phyloP scores from a whole-genome alignment of 495 filamentous ascomycete genomes.

The Lasiosphaeris hirsuta region DNA sequence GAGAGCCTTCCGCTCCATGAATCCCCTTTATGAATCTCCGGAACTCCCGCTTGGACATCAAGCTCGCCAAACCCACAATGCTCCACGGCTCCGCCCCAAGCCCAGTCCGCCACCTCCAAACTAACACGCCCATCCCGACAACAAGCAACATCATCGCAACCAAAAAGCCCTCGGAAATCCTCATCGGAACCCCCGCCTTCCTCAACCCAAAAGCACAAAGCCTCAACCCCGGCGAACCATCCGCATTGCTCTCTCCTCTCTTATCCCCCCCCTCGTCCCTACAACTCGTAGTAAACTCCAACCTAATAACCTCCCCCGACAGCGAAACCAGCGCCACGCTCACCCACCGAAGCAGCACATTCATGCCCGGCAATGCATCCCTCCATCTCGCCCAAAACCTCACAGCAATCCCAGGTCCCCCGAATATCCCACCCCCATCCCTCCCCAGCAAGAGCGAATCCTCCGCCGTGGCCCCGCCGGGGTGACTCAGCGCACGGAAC shows the following conservation, averaged over 20 bases:
- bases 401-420: constrained; percentile 15
- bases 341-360: constrained; percentile 13
- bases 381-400: constrained; percentile 1
- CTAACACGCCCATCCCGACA: constrained; percentile 11
- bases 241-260: no score
- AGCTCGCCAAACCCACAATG: constrained; percentile 28
- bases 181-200: constrained; percentile 19
- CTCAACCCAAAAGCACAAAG: constrained; percentile 3
- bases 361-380: background rate
- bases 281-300: constrained; percentile 15
- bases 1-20: background rate
- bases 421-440: constrained; percentile 9
- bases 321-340: constrained; percentile 18
- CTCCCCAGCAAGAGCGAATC: constrained; percentile 25
- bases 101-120: constrained; percentile 24
- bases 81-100: constrained; percentile 35
- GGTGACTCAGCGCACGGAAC: constrained; percentile 23
- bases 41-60: constrained; percentile 8
- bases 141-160: constrained; percentile 19
- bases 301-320: constrained; percentile 21
- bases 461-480: constrained; percentile 12
- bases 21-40: background rate
- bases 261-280: constrained; percentile 7
- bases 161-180: constrained; percentile 14
- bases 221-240: background rate